A percentile compares a stretch with the other conserved stretches of the same genome.
phyloP scores from a whole-genome alignment of 2,329 filamentous ascomycete genomes.

The Scedosporium apiospermum region DNA sequence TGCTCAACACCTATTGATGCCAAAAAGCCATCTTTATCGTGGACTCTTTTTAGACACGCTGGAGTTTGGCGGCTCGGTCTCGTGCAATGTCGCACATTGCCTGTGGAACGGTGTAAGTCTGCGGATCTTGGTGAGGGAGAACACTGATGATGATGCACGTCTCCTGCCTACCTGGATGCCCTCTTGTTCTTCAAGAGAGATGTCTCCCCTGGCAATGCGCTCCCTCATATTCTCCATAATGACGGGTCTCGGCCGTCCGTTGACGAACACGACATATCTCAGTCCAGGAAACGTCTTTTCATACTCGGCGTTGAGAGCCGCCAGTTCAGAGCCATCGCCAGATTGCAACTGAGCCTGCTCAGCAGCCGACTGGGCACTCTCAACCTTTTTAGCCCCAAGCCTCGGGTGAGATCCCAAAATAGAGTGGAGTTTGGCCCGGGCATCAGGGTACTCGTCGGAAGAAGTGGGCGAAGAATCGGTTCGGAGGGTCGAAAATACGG shows the following conservation, averaged over 20 bases:
- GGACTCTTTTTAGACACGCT: background rate
- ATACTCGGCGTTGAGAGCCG: constrained; percentile 63
- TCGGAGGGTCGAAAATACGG: constrained; percentile 49
- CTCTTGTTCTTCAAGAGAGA: constrained; percentile 57
- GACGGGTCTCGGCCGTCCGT: constrained; percentile 61
- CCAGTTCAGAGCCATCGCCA: constrained; percentile 43
- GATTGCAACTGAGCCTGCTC: constrained; percentile 71
- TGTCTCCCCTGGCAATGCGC: constrained; percentile 61
- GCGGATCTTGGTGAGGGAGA: background rate
- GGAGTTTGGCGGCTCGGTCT: constrained; percentile 63
- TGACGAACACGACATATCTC: constrained; percentile 87
- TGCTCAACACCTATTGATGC: background rate
- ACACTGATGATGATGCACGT: constrained; percentile 8
- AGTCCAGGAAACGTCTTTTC: constrained; percentile 73
- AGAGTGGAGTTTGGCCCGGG: constrained; percentile 46
- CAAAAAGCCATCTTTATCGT: too few relatives aligned
- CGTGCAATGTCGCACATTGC: constrained; percentile 89
- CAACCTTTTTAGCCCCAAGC: constrained; percentile 70
- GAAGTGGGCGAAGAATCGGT: background rate
- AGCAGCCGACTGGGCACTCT: constrained; percentile 69
- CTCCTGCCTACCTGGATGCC: constrained; percentile 56
- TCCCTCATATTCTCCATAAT: constrained; percentile 76
- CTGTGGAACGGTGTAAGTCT: constrained; percentile 30
- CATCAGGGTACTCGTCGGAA: constrained; percentile 27
- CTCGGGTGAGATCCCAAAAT: constrained; percentile 78